A percentile compares a stretch with the other conserved stretches of the same genome.
Evolutionary conservation across 2,329 filamentous ascomycete genomes (phyloP).

Genomic region (Graphilbum sp.): DNA sequence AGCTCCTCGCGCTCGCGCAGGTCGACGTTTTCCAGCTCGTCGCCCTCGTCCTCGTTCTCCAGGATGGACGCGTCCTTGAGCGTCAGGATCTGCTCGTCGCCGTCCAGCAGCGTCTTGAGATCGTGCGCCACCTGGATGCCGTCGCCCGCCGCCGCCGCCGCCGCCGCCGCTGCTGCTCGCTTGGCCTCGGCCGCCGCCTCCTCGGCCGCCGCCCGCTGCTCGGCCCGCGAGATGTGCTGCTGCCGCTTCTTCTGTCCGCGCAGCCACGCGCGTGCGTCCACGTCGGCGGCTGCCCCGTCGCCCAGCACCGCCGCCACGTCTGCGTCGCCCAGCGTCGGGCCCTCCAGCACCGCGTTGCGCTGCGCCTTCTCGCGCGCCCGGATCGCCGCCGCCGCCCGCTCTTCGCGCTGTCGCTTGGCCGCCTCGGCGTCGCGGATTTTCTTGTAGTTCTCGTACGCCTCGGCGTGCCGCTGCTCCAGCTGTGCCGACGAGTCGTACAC

Average conservation of each 20-base stretch:
- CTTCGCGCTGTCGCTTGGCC: conserved; percentile 62
- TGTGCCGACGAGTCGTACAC: conserved; percentile 67
- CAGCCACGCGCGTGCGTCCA: conserved; percentile 77
- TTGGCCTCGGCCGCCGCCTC: conserved; percentile 51
- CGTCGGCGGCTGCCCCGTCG: conserved; percentile 21
- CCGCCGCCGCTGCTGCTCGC: too few species aligned
- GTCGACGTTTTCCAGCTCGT: conserved; percentile 70
- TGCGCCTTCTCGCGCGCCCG: conserved; percentile 75
- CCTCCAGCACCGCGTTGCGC: conserved; percentile 59
- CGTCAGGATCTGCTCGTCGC: conserved; percentile 76
- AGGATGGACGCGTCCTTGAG: conserved; percentile 86
- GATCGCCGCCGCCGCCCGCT: conserved; percentile 67
- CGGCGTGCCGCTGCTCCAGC: conserved; percentile 62
- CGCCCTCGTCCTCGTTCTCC: conserved; percentile 69
- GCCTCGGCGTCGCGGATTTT: conserved; percentile 52
- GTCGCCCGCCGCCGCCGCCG: conserved; percentile 50
- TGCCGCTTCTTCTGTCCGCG: conserved; percentile 83
- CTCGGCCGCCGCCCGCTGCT: conserved; percentile 42
- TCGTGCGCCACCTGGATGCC: conserved; percentile 78
- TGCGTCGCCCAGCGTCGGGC: conserved; percentile 66
- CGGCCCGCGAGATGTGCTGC: conserved; percentile 75
- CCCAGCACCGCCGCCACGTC: conserved; percentile 48
- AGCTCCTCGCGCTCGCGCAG: conserved; percentile 58
- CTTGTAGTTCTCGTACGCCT: conserved; percentile 56
- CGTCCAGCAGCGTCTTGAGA: conserved; percentile 62